Base-by-base conservation (phyloP, 2,329 filamentous ascomycete genomes). In the Tolypocladium capitatum region DNA sequence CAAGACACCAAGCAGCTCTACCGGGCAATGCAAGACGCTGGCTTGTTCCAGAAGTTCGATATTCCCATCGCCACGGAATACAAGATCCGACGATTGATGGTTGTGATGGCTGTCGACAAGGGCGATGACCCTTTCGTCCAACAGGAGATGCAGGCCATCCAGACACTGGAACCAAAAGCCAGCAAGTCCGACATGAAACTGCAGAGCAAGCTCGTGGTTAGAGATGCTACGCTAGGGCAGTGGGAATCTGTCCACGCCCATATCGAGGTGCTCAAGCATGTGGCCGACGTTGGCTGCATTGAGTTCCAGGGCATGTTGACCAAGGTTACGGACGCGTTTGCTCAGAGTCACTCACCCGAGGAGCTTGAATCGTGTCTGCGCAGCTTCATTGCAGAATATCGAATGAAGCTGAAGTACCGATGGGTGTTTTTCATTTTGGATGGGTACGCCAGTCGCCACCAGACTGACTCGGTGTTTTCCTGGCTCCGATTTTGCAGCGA, bases 281-380 rank as follows among this genome's bases (percentile, higher is more conserved):
- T 35, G 8, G 54, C 46, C 35, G 52, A 55, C 32, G 48, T 53
- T 13, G 46, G 50, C 10, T 47, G 53, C 11, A 14, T 40, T 16
- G 53, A 57, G 14, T 61, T 62, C 32, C 61, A 61, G 46, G 52
- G 52, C 10, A 46, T 58, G 5, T 49, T 65, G 13, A 50, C 52
- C 1, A 56, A 52, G 47, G 48, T 68, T 2, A 71, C 71, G 3
- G 65, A 65, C 40, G 51, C 59, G 7, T 63, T 62, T 34, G 55
- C 54, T 14, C 54, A 60, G 43, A 38, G 35, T 2, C 56, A 62
- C 33, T 52, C 56, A 6, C 46, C 54, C 1, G 48, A 55, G 9
- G 55, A 64, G 28, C 51, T 62, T 11, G 62, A 66, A 5, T 31
- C 30, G 1, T 56, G 63, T n/a, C 52, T 66, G 2, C 57, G 58